These are phyloP conservation scores for Phlebiopsis gigantea DNA, from an alignment of 768 basidiomycete genomes.

Conservation along the genomic window DNA sequence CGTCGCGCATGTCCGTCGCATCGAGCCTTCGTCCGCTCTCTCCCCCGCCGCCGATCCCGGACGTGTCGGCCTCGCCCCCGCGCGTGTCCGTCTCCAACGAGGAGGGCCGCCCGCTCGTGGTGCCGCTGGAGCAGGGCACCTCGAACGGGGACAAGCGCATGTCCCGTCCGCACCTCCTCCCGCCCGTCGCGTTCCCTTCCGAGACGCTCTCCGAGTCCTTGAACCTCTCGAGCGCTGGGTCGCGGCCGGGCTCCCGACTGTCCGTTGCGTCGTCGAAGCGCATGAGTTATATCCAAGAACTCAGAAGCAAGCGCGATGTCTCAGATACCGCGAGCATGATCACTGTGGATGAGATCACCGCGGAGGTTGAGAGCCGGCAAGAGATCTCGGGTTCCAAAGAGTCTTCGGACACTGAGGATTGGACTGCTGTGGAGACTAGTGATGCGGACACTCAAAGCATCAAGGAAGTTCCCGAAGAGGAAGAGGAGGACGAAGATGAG, in stretches of 20 bases:
- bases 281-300: conserved; percentile 76
- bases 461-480: conserved; percentile 32
- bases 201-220: conserved; percentile 81
- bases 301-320: conserved; percentile 75
- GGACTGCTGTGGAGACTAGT: conserved; percentile 68
- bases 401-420: conserved; percentile 49
- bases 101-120: conserved; percentile 60
- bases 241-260: conserved; percentile 38
- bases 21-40: neutral
- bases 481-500: conserved; percentile 41
- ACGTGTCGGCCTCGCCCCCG: conserved; percentile 20
- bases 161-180: conserved; percentile 55
- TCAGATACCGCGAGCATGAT: conserved; percentile 88
- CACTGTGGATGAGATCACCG: conserved; percentile 97
- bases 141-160: conserved; percentile 16
- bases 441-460: conserved; percentile 29
- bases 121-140: conserved; percentile 39
- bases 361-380: conserved; percentile 78
- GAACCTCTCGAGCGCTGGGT: conserved; percentile 36
- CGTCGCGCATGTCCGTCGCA: conserved; percentile 28
- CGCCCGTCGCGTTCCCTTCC: conserved; percentile 72
- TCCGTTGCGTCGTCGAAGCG: conserved; percentile 53
- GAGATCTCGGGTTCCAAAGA: conserved; percentile 42
- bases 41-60: neutral
- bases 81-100: conserved; percentile 43